Evolutionary conservation across 2,329 filamentous ascomycete genomes (phyloP), one percentile per base, ranked within the genome.

Genomic region (Fusarium brevicatenulatum): DNA sequence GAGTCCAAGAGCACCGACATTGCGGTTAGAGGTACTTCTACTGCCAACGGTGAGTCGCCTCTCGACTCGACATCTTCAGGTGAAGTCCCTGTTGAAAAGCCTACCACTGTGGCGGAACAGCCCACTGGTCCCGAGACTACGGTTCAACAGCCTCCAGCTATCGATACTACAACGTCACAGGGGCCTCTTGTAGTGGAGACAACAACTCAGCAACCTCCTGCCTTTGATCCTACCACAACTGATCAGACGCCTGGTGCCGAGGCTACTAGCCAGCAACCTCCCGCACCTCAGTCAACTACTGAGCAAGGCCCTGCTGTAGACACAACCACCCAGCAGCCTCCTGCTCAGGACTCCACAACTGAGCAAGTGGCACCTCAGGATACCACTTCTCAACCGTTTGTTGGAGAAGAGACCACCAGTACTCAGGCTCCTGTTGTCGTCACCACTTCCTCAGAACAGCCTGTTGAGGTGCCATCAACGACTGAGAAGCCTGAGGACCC

Each of bases 91-190:
- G 1, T 25, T 16, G 37, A n/a, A 32, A 39, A 64, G 30, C 25
- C 15, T 3, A 61, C 39, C 4, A 52, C 56, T 18, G 32, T 6
- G 10, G 39, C 37, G 36, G 55, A 25, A 18, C 32, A 25, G 16
- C 37, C 44, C n/a, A 5, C 32, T 49, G 40, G 13, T 25, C 46
- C 25, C 5, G 53, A 42, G 6, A 44, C 37, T 2, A 34, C 46
- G 6, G 12, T 11, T 5, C 40, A 46, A 23, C 39, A 37, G 32
- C 50, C 40, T 8, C 34, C 63, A 4, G n/a, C 7, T 11, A n/a
- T 36, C 18, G 43, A 40, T 7, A 63, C 56, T 25, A 59, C 58
- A 16, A 32, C 34, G 3, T 46, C 40, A 5, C 44, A 68, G 9
- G 5, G 7, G 13, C 36, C 7, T 19, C n/a, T 15, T 5, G 25